Base-by-base conservation (phyloP, 2,329 filamentous ascomycete species). In the Aspergillus hortae region DNA sequence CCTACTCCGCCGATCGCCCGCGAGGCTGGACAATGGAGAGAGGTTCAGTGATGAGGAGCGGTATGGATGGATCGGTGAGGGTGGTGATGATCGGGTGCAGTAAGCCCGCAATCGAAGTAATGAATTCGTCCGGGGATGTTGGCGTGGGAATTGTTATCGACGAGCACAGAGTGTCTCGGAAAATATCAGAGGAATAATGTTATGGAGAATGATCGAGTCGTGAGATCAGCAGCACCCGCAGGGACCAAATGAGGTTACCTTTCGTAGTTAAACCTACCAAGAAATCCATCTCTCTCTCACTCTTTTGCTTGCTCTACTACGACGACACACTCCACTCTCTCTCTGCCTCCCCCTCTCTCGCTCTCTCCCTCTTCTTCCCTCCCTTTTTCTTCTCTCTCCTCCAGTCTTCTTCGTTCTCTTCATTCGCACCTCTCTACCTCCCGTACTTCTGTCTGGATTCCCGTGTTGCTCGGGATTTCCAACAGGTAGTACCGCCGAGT, bases 391-490 rank as follows among this genome's bases (percentile, higher is more conserved):
- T 48, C 41, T 27, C 44, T 42, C 36, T 25, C 52, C 41, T 49
- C 35, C 19, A 44, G 51, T 49, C 46, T 48, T 49, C 56, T 53
- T 40, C 30, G 42, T 41, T 51, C 41, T 47, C 48, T 48, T 48
- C 44, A 25, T 44, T 42, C 41, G 23, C 52, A 40, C 49, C 32
- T 19, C 43, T 38, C 35, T n/a, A 15, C 14, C 2, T 38, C 12
- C 33, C 35, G 35, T n/a, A 15, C 12, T 33, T 33, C 45, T 27
- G 45, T 51, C 46, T 50, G 57, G 56, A 52, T 30, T 56, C 55
- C 52, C 58, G 51, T 41, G 48, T 45, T 52, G 41, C 44, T 43
- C 41, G 46, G 55, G 58, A 49, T 19, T 55, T 59, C 51, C 53
- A 57, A 48, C 59, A 61, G 54, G 52, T 36, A 46, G 46, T 52